Base-by-base conservation (phyloP, 139 green algal genomes). In the Chlamydomonas incerta region DNA sequence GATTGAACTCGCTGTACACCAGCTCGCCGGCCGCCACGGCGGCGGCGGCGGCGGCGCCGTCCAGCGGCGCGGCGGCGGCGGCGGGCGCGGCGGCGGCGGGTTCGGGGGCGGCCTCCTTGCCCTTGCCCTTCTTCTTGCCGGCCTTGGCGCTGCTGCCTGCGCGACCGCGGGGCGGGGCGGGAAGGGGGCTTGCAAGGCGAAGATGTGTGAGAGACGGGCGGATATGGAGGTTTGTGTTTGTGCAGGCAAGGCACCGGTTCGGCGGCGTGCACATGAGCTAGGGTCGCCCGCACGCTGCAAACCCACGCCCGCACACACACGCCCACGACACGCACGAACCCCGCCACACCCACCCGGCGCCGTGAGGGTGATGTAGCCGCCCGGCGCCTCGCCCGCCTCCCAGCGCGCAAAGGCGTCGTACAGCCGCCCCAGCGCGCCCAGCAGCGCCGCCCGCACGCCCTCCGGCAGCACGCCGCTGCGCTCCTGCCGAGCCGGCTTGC, bases 1-100 rank as follows among this genome's bases (percentile, higher is more conserved):
- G 95, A 70, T 95, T 90, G 88, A 96, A 99, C 35, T 97, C 93
- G 50, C 96, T 90, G 75, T 96, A 97, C 35, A 94, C 86, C 58
- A 89, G 37, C 71, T 77, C 74, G 26, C 57, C 80, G 24, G 67
- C 80, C 4, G 35, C 58, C 24, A 74, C 76, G 6, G 76, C 76
- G n/a, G 72, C 50, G 37, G 50, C 72, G 15, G 33, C 18, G 10
- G 47, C 34, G 33, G 29, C 41, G 26, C 3, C 50, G 18, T 33
- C 20, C 23, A 31, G 26, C 26, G 65, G 68, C 0, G 46, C 83
- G 10, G 46, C 71, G 33, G 71, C 60, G 14, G 87, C 69, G 55
- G 67, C 46, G 33, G 46, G 26, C 8, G 33, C 37, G 24, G 35
- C 28, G 29, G 34, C 65, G 28, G 63, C 72, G 3, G 74, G 33